Evolutionary conservation across 257 asterid genomes (phyloP), one percentile per base, ranked within the genome.

Genomic region (Primulina eburnea): DNA sequence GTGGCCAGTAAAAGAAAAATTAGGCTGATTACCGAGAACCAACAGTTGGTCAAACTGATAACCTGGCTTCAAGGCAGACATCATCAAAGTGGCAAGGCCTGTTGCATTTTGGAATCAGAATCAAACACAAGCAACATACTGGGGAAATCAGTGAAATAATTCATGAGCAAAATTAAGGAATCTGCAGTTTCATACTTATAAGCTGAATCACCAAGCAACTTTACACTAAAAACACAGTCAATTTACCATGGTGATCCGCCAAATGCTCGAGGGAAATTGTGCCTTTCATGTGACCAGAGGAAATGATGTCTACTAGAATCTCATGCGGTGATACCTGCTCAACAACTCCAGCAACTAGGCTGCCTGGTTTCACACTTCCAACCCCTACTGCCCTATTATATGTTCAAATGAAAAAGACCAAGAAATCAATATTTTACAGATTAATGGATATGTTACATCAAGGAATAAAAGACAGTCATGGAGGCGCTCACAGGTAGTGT

Each of bases 231-330:
- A 69, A 60, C 33, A 73, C 17, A 5, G 69, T 63, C 30, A 6
- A 59, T 12, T 62, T 68, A 90, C 99, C 99, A 62, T 79, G 90
- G 80, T 91, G 95, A 69, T 94, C 99, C 1, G 97, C 85, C 81
- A 94, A 81, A 76, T 94, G 99, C 76, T 94, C 96, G 7, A 83
- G 83, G 67, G 90, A 71, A 61, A 94, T 83, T 40, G 87, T 83
- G 70, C 99, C 97, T 83, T 86, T 91, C 67, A 81, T 70, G 77
- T 76, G 76, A 83, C 86, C 76, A 64, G 90, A 73, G 73, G 73
- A 78, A 71, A 73, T 75, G 70, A 94, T 73, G 53, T 77, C 77
- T 69, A 94, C 82, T 47, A 88, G 79, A 61, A 91, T 71, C 50
- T 85, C 81, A 68, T 78, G 73, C 26, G 96, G 82, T 62, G 90